Evolutionary conservation across 352 stramenopile species (phyloP), one percentile per base, ranked within the genome.

Genomic region (Globisporangium apiculatum): DNA sequence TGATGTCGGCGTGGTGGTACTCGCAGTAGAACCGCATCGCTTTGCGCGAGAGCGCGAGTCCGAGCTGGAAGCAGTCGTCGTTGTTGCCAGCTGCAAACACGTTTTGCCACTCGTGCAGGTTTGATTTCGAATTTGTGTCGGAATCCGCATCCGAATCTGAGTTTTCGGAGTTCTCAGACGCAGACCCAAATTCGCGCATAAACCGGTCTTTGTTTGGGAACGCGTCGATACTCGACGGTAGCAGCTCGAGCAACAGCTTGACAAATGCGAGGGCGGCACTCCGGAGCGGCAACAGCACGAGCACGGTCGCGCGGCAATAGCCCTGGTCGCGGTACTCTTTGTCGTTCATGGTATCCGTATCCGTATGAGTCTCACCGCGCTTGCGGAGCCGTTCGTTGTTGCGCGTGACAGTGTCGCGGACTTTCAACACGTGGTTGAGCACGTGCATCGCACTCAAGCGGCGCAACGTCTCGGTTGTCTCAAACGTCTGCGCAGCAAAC

Each of bases 181-280:
- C 61, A 45, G 61, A 67, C 36, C 74, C 79, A 51, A 84, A 92
- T 41, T 92, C 83, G 42, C 57, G 59, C 5, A 78, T 72, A 50
- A 92, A 92, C 0, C 83, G 80, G 15, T 90, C 80, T 46, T 92
- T 83, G 57, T 92, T 90, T 68, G 86, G 76, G 61, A 91, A 86
- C 5, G 69, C 72, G 15, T 71, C 69, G 7, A 90, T 53, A 1
- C 60, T 86, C 4, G 70, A 49, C n/a, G 83, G 83, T 41, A 92
- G 48, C 8, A 90, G 71, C 51, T 73, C 68, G 36, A 91, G 55
- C 37, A 92, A 50, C 46, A 87, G 71, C 5, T 79, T 75, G 15
- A 92, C 80, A 52, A 92, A 87, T 12, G 74, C 63, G 12, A 80
- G 57, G 10, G 80, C 83, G 1, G 83, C 61, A 61, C 77, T 89